These are phyloP conservation scores for Rubroboletus satanas DNA, from an alignment of 768 basidiomycete genomes.

Conservation along the genomic window DNA sequence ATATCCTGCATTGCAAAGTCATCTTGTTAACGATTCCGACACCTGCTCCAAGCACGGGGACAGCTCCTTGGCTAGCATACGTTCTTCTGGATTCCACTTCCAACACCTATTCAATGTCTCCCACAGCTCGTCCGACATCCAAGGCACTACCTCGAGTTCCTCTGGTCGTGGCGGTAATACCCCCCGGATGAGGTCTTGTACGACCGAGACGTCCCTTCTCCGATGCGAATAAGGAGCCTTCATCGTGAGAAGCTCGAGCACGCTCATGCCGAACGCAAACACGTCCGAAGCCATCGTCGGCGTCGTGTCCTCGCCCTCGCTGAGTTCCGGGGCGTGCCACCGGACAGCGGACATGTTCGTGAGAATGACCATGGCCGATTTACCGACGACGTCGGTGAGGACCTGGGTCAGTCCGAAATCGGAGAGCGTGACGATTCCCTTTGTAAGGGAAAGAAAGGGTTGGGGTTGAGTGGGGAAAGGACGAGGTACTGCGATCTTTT, in stretches of 20 bases:
- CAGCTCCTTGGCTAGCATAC: slow-evolving; percentile 43
- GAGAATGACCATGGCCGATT: slow-evolving; percentile 42
- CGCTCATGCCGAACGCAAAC: slow-evolving; percentile 59
- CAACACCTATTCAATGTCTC: slow-evolving; percentile 44
- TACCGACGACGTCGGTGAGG: slow-evolving; percentile 55
- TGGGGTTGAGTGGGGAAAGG: neutral
- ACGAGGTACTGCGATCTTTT: neutral
- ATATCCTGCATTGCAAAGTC: neutral
- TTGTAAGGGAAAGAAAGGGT: slow-evolving; percentile 15
- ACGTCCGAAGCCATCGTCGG: slow-evolving; percentile 49
- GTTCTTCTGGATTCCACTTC: slow-evolving; percentile 34
- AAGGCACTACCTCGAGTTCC: slow-evolving; percentile 28
- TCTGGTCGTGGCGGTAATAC: slow-evolving; percentile 44
- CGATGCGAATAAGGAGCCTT: slow-evolving; percentile 46
- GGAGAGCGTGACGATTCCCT: slow-evolving; percentile 52
- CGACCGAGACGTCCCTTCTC: slow-evolving; percentile 48
- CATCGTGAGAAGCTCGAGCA: slow-evolving; percentile 56
- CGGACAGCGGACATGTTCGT: slow-evolving; percentile 46
- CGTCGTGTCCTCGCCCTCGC: slow-evolving; percentile 38
- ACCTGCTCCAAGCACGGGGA: slow-evolving; percentile 8
- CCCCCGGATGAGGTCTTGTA: slow-evolving; percentile 40
- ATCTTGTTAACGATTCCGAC: slow-evolving; percentile 1
- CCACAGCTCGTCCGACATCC: slow-evolving; percentile 51
- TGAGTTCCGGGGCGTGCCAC: slow-evolving; percentile 62
- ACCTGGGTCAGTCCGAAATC: slow-evolving; percentile 66